A percentile compares a stretch with the other conserved stretches of the same genome.
Conservation (phyloP, 2,329 filamentous ascomycete species). For the Aspergillus ochraceoroseus region DNA sequence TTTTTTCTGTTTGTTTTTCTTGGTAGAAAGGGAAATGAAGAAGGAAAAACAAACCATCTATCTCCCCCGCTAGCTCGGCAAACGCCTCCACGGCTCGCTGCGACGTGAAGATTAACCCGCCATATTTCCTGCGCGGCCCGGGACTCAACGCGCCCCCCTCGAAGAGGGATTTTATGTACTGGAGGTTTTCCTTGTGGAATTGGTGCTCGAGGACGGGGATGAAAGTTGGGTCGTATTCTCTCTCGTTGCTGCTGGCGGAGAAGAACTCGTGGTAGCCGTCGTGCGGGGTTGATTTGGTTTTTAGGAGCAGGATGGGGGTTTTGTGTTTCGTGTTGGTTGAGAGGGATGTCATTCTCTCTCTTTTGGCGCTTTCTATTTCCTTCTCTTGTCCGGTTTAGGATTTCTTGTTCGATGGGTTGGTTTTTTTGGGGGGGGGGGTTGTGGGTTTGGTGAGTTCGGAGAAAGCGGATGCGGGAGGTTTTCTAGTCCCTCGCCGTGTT, state of each 20-base stretch:
- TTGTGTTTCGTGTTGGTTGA: not conserved
- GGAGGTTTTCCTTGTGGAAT: constrained; percentile 37
- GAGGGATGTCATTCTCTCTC: constrained; percentile 4
- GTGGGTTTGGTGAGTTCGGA: no score
- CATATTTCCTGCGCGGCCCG: constrained; percentile 32
- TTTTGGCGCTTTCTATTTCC: no score
- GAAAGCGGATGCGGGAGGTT: no score
- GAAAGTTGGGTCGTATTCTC: constrained; percentile 37
- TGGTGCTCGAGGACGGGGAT: constrained; percentile 47
- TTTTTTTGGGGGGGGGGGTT: not conserved
- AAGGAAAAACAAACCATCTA: constrained; percentile 17
- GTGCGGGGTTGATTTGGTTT: constrained; percentile 44
- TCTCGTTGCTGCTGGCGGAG: constrained; percentile 19
- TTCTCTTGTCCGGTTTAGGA: no score
- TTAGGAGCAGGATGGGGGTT: constrained; percentile 45
- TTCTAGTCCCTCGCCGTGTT: no score
- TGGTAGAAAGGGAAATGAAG: not conserved
- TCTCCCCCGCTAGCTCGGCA: constrained; percentile 30
- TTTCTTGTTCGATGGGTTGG: no score
- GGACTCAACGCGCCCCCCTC: constrained; percentile 27
- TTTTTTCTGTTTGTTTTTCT: no score
- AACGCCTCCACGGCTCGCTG: constrained; percentile 48
- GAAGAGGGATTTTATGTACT: constrained; percentile 35
- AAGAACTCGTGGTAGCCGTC: constrained; percentile 47
- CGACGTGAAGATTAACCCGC: constrained; percentile 49